Base-by-base conservation (phyloP, 2,329 filamentous ascomycete genomes). In the Beauveria sp. region DNA sequence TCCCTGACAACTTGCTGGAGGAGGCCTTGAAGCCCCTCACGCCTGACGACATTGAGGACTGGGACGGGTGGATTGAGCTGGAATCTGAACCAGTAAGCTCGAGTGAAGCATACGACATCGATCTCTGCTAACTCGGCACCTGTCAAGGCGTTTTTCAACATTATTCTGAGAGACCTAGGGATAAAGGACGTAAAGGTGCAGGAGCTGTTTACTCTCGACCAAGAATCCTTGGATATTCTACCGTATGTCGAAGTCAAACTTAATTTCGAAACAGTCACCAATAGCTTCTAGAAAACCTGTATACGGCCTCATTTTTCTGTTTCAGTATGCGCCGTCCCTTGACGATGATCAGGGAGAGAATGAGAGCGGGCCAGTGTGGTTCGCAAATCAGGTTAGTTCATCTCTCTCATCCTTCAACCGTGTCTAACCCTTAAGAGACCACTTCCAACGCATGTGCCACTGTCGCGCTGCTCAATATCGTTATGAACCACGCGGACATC, bases 401-500 rank as follows among this genome's bases (percentile, higher is more conserved):
- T 5, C n/a, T 16, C 2, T 10, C 8, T 28, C n/a, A 24, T 56
- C 52, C 7, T 43, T 63, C 68, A 44, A 70, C 28, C 28, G n/a
- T 16, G 9, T 40, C 41, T 30, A 9, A 40, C 24, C 6, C 12
- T 12, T 5, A 34, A 14, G 63, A 93, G 87, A 91, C 90, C 1
- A 88, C 86, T 0, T 81, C 84, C 60, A 96, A 96, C 72, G 88
- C 91, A 28, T 99, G 94, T 74, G 94, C 91, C 22, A 94, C 91
- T n/a, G 85, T 97, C 51, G 92, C 94, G 3, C 79, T 97, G 66
- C 82, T 97, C 67, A 97, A 97, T 68, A 96, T 97, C 63, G 78
- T 96, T 69, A 96, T 96, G 84, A 97, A 97, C 70, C 81, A 86
- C 26, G 77, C 84, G 0, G 79, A 77, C 0, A 73, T 91, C 3